Percentiles rank a stretch among this genome's conserved stretches.
These are phyloP conservation scores for Geosmithia putterillii DNA, from an alignment of 2,329 filamentous ascomycete species.

Conservation along the genomic window DNA sequence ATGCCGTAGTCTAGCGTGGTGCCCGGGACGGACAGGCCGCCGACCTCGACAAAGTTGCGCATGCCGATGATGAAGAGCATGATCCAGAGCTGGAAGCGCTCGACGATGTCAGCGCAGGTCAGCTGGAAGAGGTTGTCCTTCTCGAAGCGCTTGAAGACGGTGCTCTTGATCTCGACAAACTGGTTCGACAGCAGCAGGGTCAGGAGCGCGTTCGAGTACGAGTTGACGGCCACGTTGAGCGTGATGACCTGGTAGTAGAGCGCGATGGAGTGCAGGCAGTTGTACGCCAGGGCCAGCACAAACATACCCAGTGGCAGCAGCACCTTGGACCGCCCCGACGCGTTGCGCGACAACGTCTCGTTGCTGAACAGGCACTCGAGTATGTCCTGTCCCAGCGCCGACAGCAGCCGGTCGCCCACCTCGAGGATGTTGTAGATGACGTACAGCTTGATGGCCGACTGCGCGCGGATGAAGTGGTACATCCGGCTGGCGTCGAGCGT, in stretches of 20 bases:
- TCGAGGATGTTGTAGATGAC: conserved; percentile 98
- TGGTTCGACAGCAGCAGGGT: conserved; percentile 93
- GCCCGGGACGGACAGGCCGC: conserved; percentile 58
- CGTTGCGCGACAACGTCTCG: conserved; percentile 80
- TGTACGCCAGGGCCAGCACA: conserved; percentile 73
- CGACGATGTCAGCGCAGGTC: conserved; percentile 91
- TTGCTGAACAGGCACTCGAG: conserved; percentile 90
- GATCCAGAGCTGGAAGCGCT: conserved; percentile 93
- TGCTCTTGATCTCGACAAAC: conserved; percentile 97
- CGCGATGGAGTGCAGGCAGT: conserved; percentile 72
- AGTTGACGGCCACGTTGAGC: conserved; percentile 95
- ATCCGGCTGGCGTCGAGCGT: conserved; percentile 89
- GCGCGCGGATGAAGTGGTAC: conserved; percentile 94
- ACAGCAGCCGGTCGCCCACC: conserved; percentile 78
- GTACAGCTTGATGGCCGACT: conserved; percentile 95
- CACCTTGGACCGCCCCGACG: conserved; percentile 82
- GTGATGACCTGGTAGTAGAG: conserved; percentile 98
- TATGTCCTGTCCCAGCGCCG: conserved; percentile 88
- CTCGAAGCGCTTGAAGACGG: conserved; percentile 97
- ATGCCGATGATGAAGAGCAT: conserved; percentile 95
- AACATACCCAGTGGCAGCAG: conserved; percentile 87
- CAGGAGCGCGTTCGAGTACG: conserved; percentile 89
- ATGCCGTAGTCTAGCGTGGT: conserved; percentile 31
- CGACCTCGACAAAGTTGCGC: conserved; percentile 92
- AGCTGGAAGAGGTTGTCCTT: conserved; percentile 97